Conservation (phyloP, 345 rosid genomes). For the Anacardium occidentale region DNA sequence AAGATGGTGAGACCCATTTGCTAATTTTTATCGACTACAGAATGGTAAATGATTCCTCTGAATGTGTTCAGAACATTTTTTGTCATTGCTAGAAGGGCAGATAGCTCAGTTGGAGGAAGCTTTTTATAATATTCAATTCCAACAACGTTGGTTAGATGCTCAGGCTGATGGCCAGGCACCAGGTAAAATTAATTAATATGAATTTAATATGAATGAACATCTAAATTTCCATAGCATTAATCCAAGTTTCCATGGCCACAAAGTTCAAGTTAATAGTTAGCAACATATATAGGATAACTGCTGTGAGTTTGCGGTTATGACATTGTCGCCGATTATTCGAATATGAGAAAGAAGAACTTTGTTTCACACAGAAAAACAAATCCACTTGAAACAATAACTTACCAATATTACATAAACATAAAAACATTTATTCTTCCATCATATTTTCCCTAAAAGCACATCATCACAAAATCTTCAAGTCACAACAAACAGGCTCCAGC, state of each 20-base stretch:
- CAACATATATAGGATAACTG: not conserved
- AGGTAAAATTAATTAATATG: slow-evolving; percentile 28
- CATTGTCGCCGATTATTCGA: not conserved
- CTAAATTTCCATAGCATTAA: not conserved
- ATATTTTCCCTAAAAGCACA: slow-evolving; percentile 20
- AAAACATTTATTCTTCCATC: slow-evolving; percentile 18
- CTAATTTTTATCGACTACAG: not conserved
- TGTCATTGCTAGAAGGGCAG: slow-evolving; percentile 58
- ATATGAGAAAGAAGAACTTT: not conserved
- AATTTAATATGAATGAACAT: no score
- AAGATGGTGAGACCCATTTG: slow-evolving; percentile 42
- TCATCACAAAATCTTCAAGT: slow-evolving; percentile 24
- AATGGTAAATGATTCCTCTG: not conserved
- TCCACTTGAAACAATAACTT: slow-evolving; percentile 20
- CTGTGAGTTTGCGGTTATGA: not conserved
- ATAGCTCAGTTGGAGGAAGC: slow-evolving; percentile 66
- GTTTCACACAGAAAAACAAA: slow-evolving; percentile 7
- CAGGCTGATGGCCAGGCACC: slow-evolving; percentile 72
- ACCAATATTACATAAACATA: slow-evolving; percentile 11
- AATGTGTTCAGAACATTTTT: slow-evolving; percentile 53
- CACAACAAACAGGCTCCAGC: slow-evolving; percentile 33
- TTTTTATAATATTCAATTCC: slow-evolving; percentile 68
- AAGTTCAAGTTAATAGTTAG: not conserved
- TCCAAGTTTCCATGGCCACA: not conserved
- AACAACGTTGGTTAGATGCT: slow-evolving; percentile 81